Percentiles rank a stretch among this genome's conserved stretches.
phyloP scores from a whole-genome alignment of 2,329 filamentous ascomycete genomes.

The Fusarium sp. region DNA sequence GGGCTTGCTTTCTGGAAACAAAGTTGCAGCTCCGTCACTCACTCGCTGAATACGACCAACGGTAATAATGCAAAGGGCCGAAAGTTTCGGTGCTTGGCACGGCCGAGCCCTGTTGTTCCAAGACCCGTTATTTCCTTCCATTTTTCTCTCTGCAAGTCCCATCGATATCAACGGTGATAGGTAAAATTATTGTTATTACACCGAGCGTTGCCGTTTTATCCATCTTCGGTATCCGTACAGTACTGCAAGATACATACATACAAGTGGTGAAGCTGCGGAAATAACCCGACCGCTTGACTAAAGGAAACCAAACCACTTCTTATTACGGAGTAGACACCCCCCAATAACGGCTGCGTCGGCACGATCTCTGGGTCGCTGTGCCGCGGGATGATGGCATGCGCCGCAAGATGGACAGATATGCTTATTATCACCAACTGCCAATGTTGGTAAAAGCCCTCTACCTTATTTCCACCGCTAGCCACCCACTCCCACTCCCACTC shows the following conservation, averaged over 20 bases:
- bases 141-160: slow-evolving; percentile 1
- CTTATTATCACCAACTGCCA: slow-evolving; percentile 39
- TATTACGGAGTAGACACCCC: slow-evolving; percentile 18
- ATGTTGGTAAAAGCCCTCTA: slow-evolving; percentile 10
- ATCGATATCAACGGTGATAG: neutral
- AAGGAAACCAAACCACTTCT: neutral
- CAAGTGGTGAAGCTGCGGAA: slow-evolving; percentile 4
- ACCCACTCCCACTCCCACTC: neutral
- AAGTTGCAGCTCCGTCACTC: neutral
- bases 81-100: slow-evolving; percentile 39
- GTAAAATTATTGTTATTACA: slow-evolving; percentile 1
- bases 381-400: slow-evolving; percentile 44
- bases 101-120: slow-evolving; percentile 33
- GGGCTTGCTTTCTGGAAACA: slow-evolving; percentile 6
- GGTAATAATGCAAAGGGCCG: slow-evolving; percentile 14
- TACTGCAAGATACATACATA: neutral
- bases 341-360: slow-evolving; percentile 44
- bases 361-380: slow-evolving; percentile 40
- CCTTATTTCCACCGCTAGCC: slow-evolving; percentile 4
- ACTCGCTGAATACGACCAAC: neutral
- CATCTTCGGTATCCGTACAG: neutral
- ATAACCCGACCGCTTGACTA: slow-evolving; percentile 20
- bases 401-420: slow-evolving; percentile 45
- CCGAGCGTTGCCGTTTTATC: slow-evolving; percentile 4
- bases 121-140: slow-evolving; percentile 26